Evolutionary conservation across 83 land plant species (phyloP).

Genomic region (Thuja plicata): DNA sequence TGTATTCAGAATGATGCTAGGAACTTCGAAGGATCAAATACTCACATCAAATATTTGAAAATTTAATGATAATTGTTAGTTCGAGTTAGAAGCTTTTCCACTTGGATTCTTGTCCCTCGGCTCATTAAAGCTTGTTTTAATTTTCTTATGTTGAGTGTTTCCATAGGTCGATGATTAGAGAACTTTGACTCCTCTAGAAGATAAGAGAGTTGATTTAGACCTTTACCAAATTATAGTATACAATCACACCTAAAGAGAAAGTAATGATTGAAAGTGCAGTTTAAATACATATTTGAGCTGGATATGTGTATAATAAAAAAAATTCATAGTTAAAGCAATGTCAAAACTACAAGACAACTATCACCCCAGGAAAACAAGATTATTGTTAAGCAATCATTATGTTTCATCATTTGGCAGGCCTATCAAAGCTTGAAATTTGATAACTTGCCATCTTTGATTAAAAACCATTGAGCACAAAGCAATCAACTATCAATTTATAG

Average conservation of each 20-base stretch:
- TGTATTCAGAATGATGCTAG: not conserved
- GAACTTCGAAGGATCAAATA: not conserved
- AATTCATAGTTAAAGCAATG: not conserved
- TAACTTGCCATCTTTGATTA: not conserved
- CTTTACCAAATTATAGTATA: slow-evolving; percentile 58
- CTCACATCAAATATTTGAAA: not conserved
- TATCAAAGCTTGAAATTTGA: not conserved
- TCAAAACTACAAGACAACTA: not conserved
- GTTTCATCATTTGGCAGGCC: not conserved
- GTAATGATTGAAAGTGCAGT: not conserved
- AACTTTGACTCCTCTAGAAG: slow-evolving; percentile 46
- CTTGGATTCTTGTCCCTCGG: slow-evolving; percentile 3
- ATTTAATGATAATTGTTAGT: not conserved
- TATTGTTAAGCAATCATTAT: not conserved
- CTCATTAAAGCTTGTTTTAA: not conserved
- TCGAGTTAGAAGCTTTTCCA: slow-evolving; percentile 6
- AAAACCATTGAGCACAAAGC: not conserved
- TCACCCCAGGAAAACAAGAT: not conserved
- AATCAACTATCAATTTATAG: not conserved
- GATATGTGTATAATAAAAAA: not conserved
- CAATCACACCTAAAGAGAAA: slow-evolving; percentile 58
- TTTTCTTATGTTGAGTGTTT: slow-evolving; percentile 6
- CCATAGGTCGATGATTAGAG: slow-evolving; percentile 70
- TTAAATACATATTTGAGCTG: not conserved
- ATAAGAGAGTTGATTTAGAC: slow-evolving; percentile 49